phyloP scores from a whole-genome alignment of 2,329 filamentous ascomycete genomes.

The Aureobasidium sp. region DNA sequence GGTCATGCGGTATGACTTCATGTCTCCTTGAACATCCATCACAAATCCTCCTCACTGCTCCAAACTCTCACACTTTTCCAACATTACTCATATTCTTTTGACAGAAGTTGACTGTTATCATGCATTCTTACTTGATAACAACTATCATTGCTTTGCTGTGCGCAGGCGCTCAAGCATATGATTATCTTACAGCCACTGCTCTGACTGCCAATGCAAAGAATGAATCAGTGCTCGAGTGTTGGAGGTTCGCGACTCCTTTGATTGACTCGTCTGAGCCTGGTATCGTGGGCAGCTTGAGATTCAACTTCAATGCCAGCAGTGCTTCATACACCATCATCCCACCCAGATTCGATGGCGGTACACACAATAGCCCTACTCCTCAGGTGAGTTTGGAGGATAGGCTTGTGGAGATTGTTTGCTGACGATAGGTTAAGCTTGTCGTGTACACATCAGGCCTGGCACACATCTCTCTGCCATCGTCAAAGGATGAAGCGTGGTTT shows the following conservation, averaged over 20 bases:
- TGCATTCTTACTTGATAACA: background rate
- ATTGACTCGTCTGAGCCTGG: constrained; percentile 26
- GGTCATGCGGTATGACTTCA: constrained; percentile 10
- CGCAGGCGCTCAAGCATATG: constrained; percentile 3
- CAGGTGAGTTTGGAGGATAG: constrained; percentile 21
- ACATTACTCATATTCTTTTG: background rate
- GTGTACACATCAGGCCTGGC: constrained; percentile 30
- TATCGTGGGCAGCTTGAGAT: constrained; percentile 22
- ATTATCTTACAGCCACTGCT: constrained; percentile 28
- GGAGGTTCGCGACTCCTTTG: constrained; percentile 28
- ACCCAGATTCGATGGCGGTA: constrained; percentile 29
- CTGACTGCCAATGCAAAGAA: constrained; percentile 29
- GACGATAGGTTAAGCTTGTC: constrained; percentile 21
- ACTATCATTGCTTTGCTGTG: background rate
- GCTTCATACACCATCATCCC: constrained; percentile 29
- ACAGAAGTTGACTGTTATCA: background rate
- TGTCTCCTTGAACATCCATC: background rate
- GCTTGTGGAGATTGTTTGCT: background rate
- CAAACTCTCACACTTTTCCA: background rate
- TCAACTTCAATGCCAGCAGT: constrained; percentile 25
- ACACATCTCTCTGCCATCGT: constrained; percentile 27
- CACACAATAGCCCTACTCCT: constrained; percentile 30
- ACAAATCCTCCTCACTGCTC: background rate
- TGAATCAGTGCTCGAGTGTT: constrained; percentile 31
- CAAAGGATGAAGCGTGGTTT: constrained; percentile 25